Base-by-base conservation (phyloP, 1,284 basidiomycete species). In the Trichosporon faecale region DNA sequence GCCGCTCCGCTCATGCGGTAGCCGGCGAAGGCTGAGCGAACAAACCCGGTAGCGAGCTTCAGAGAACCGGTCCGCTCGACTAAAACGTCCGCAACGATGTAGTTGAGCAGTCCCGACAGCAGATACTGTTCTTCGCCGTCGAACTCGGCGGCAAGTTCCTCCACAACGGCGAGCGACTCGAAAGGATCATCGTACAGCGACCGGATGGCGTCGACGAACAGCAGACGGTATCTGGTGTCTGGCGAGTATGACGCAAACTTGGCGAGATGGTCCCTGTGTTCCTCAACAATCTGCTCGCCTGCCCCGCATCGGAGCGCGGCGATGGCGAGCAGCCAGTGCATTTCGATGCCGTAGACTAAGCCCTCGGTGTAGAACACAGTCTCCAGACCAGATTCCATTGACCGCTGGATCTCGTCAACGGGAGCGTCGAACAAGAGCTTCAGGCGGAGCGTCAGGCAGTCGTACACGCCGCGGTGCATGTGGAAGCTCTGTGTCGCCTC, bases 401-500 rank as follows among this genome's bases (percentile, higher is more conserved):
- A 57, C 0, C 33, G 27, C 5, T 29, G 18, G 21, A 75, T 60
- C 1, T 68, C 68, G 2, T 70, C 68, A 8, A 68, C 16, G 0
- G 79, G 76, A 0, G 78, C 78, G 49, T 78, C 76, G 67, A 73
- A 80, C 5, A 77, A 65, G 1, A 77, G 70, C 12, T 76, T 72
- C 5, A 78, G 69, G 0, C 78, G 74, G 2, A 80, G 67, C 2
- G 70, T 66, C 9, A 75, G 52, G 3, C 37, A 64, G 23, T 73
- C 66, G 37, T 66, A 70, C 3, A 77, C 66, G 14, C 70, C 74
- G 12, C 52, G 49, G 55, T 78, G 76, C 37, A 76, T 57, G 3
- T 52, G 40, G 6, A 77, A 66, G 2, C 33, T 55, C 11, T 35
- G 18, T 37, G 75, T 46, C 1, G 16, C 8, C 9, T 76, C 73